Conservation (phyloP, 2,329 filamentous ascomycete species). For the Nigrospora oryzae region DNA sequence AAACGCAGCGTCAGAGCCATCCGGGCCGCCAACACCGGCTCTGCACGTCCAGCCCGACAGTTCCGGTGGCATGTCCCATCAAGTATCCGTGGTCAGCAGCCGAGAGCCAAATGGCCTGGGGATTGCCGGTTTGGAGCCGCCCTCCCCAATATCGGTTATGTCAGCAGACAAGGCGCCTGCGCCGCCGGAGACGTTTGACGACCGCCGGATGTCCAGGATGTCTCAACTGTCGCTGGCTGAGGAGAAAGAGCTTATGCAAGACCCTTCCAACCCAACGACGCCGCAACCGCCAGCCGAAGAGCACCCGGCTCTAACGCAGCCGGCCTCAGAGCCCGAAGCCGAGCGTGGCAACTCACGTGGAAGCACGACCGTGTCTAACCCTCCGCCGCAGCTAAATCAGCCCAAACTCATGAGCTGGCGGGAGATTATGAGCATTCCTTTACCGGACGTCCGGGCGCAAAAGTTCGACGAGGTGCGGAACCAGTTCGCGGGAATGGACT, state of each 20-base stretch:
- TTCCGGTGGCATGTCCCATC: conserved; percentile 19
- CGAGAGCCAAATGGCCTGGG: conserved; percentile 17
- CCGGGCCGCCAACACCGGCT: conserved; percentile 1
- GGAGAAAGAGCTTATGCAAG: conserved; percentile 30
- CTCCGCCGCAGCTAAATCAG: conserved; percentile 4
- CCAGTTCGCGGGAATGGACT: conserved; percentile 64
- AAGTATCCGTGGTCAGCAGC: conserved; percentile 27
- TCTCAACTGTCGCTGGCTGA: conserved; percentile 27
- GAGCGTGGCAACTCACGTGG: background rate
- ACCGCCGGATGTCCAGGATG: conserved; percentile 15
- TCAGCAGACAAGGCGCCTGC: conserved; percentile 19
- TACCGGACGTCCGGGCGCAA: conserved; percentile 58
- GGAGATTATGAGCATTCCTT: conserved; percentile 66
- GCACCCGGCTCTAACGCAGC: conserved; percentile 21
- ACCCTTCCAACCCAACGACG: conserved; percentile 24
- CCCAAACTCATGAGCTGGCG: conserved; percentile 53
- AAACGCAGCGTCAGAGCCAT: background rate
- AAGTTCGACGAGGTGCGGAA: conserved; percentile 66
- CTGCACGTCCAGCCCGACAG: conserved; percentile 7
- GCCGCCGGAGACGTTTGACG: conserved; percentile 1
- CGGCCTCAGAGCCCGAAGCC: conserved; percentile 6
- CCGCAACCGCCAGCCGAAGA: conserved; percentile 28
- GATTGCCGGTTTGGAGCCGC: conserved; percentile 24
- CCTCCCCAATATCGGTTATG: conserved; percentile 32
- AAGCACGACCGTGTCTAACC: background rate